Base-by-base conservation (phyloP, 768 basidiomycete species). In the Suillus americanus region DNA sequence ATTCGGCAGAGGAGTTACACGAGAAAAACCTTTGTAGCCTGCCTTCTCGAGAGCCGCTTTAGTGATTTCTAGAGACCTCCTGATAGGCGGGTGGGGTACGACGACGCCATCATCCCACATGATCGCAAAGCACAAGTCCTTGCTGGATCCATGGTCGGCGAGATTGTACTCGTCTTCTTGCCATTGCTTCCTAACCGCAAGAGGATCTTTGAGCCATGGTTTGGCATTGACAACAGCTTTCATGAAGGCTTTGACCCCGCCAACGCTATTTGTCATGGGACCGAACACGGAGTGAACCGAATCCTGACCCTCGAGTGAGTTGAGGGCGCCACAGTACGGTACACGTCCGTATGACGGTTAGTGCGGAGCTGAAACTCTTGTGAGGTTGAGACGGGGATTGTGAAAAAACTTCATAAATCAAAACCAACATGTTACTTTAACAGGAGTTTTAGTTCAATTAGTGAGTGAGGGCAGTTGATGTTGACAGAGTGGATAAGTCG, bases 281-380 rank as follows among this genome's bases (percentile, higher is more conserved):
- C 94, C 94, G 12, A 94, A 79, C 35, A 92, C 89, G 2, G 91
- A 90, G 4, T 78, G 78, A 40, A 91, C 70, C 18, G 87, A 85
- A 64, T 93, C 91, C 71, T 89, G 86, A 20, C 93, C 93, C 72
- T 88, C 83, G 33, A 87, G 70, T 2, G 86, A 83, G 73, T 89
- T 92, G 4, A 82, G 77, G 7, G 85, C 84, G 18, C 88, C 87
- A n/a, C 79, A 77, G 70, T 89, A 93, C 0, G 92, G 93, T 2
- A 93, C 74, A 25, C 92, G 85, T 43, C 84, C 79, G 67, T 81
- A 90, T 20, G 88, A 89, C 0, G 90, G 90, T 9, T n/a, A n/a
- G n/a, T n/a, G n/a, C n/a, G n/a, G n/a, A n/a, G n/a, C n/a, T n/a
- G n/a, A n/a, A n/a, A n/a, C n/a, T n/a, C n/a, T n/a, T n/a, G n/a